Evolutionary conservation across 768 basidiomycete species (phyloP), one percentile per base, ranked within the genome.

Genomic region (Arthromyces matolae): DNA sequence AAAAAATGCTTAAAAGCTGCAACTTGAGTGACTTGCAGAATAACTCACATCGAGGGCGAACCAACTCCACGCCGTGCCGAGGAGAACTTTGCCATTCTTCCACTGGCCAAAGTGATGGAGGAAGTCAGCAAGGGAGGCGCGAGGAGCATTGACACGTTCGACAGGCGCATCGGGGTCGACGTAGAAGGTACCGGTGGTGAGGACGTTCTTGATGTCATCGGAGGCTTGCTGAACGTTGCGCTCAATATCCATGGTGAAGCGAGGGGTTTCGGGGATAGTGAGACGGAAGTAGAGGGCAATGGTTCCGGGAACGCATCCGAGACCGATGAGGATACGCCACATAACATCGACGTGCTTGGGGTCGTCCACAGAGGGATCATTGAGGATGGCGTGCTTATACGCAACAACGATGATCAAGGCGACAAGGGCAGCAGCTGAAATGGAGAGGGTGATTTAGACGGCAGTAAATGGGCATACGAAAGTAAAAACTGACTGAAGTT

Each of bases 241-340:
- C 65, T 93, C 89, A 50, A 94, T 79, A 72, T 94, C 92, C 86
- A 93, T 93, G 50, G 92, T 95, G 65, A 77, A 80, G 54, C 92
- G 89, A 22, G 92, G 92, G 0, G 91, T 93, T 64, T 93, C 91
- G 3, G 92, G 89, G 59, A 94, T 93, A 20, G 91, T 93, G 27
- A 93, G 77, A 63, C 92, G 89, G 85, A 89, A 93, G 73, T 92
- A 93, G 42, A 93, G 80, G 16, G 89, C 91, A 47, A 92, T 61
- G 33, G 73, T 75, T 46, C 81, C 92, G 27, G 92, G 93, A 41
- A 95, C 71, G 47, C 84, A 87, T 36, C 92, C 92, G 29, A 93
- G 72, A 59, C 92, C 92, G 63, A 95, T 91, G 60, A 94, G 76
- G 41, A 93, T 68, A 58, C 92, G 85, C 92, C 92, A 93, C 62